Percentiles rank a stretch among this genome's conserved stretches.
phyloP scores from a whole-genome alignment of 768 basidiomycete genomes.

The Panaeolus papilionaceus region DNA sequence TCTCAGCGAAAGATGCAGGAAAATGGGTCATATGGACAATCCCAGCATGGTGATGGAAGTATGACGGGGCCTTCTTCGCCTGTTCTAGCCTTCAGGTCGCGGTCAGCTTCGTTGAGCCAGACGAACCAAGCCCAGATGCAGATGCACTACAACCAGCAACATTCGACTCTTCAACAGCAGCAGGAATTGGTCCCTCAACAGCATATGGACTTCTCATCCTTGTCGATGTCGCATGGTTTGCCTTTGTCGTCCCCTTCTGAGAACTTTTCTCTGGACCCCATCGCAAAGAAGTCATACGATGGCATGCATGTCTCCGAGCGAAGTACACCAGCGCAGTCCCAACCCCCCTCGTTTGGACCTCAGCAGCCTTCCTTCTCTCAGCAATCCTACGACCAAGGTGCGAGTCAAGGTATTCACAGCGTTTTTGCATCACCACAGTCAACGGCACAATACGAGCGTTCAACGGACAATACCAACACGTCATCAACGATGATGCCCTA shows the following conservation, averaged over 20 bases:
- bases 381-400: not conserved
- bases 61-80: not conserved
- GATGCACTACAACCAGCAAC: not conserved
- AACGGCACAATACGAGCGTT: not conserved
- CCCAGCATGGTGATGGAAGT: not conserved
- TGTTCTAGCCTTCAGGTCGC: not conserved
- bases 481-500: not conserved
- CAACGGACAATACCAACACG: not conserved
- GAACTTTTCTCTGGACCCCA: not conserved
- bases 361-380: not conserved
- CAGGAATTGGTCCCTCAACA: not conserved
- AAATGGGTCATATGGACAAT: not conserved
- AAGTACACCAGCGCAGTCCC: not conserved
- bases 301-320: not conserved
- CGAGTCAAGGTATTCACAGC: not conserved
- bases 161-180: not conserved
- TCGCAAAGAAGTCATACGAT: not conserved
- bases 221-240: not conserved
- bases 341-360: not conserved
- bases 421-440: not conserved
- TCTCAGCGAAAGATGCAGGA: not conserved
- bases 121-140: not conserved
- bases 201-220: not conserved
- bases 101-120: constrained; percentile 6
- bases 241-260: not conserved